These are phyloP conservation scores for Wickerhamiella azyma DNA, from an alignment of 805 yeast species.

Conservation along the genomic window DNA sequence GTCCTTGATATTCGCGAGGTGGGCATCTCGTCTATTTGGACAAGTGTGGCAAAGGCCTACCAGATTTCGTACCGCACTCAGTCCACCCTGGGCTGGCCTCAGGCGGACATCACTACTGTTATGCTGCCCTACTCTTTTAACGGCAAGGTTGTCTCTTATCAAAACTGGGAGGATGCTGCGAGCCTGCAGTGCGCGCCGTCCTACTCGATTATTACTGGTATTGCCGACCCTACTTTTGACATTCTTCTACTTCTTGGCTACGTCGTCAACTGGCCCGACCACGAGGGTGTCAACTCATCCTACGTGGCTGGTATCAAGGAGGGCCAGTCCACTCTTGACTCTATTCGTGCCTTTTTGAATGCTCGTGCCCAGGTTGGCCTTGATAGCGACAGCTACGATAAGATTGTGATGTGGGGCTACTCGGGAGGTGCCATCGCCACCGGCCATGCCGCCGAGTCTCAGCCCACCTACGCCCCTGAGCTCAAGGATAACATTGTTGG, in stretches of 20 bases:
- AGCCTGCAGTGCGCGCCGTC: slow-evolving; percentile 18
- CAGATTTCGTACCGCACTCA: slow-evolving; percentile 13
- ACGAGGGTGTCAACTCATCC: slow-evolving; percentile 17
- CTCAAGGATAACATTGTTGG: slow-evolving; percentile 18
- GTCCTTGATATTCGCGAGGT: slow-evolving; percentile 12
- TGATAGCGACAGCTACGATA: slow-evolving; percentile 1
- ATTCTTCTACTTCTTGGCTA: slow-evolving; percentile 15
- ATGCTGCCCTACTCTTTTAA: slow-evolving; percentile 9
- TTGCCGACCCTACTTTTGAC: slow-evolving; percentile 11
- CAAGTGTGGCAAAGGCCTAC: slow-evolving; percentile 5
- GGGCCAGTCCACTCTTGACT: slow-evolving; percentile 22
- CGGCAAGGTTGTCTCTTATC: slow-evolving; percentile 16
- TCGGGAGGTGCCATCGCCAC: slow-evolving; percentile 20
- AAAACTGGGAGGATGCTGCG: slow-evolving; percentile 18
- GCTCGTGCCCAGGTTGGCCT: slow-evolving; percentile 11
- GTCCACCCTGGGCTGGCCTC: slow-evolving; percentile 9
- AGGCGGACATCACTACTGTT: slow-evolving; percentile 13
- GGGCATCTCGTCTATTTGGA: slow-evolving; percentile 11
- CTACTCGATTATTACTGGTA: slow-evolving; percentile 13
- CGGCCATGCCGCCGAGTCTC: slow-evolving; percentile 20
- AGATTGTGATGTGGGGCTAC: slow-evolving; percentile 21
- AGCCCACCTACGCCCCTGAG: slow-evolving; percentile 18
- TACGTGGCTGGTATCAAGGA: slow-evolving; percentile 18
- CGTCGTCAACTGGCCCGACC: slow-evolving; percentile 19
- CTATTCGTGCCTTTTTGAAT: slow-evolving; percentile 19